phyloP scores from a whole-genome alignment of 2,329 filamentous ascomycete species.

The Dendryphion nanum region DNA sequence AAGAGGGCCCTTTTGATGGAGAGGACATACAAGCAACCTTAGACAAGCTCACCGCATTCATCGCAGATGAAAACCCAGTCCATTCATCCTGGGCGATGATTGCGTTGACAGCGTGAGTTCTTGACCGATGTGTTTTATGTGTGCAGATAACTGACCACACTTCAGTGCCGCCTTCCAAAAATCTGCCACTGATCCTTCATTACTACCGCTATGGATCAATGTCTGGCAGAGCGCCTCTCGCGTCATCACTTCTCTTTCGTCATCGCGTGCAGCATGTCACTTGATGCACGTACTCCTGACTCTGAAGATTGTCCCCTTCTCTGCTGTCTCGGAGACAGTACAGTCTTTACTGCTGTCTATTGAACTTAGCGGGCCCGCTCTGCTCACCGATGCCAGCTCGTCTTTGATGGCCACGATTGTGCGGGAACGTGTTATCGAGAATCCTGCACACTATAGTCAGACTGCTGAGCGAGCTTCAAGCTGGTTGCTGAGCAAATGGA shows the following conservation, averaged over 20 bases:
- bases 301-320: constrained; percentile 64
- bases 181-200: constrained; percentile 16
- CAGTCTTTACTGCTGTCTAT: constrained; percentile 72
- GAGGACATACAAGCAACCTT: constrained; percentile 59
- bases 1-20: constrained; percentile 38
- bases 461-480: constrained; percentile 71
- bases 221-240: constrained; percentile 74
- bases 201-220: constrained; percentile 63
- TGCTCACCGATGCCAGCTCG: constrained; percentile 77
- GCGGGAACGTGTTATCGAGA: constrained; percentile 63
- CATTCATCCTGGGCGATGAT: constrained; percentile 79
- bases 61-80: constrained; percentile 65
- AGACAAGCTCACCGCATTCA: constrained; percentile 56
- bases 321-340: constrained; percentile 65
- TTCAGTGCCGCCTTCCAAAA: constrained; percentile 31
- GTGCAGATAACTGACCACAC: constrained; percentile 3
- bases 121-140: neutral
- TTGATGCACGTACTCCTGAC: constrained; percentile 68
- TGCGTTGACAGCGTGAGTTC: constrained; percentile 70
- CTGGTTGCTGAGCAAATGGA: constrained; percentile 84
- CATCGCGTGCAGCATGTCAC: constrained; percentile 75
- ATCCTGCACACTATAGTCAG: constrained; percentile 65
- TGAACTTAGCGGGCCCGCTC: constrained; percentile 76
- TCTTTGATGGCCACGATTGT: constrained; percentile 70
- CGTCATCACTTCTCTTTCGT: constrained; percentile 66